These are phyloP conservation scores for Panellus pusillus DNA, from an alignment of 768 basidiomycete genomes.

Conservation along the genomic window DNA sequence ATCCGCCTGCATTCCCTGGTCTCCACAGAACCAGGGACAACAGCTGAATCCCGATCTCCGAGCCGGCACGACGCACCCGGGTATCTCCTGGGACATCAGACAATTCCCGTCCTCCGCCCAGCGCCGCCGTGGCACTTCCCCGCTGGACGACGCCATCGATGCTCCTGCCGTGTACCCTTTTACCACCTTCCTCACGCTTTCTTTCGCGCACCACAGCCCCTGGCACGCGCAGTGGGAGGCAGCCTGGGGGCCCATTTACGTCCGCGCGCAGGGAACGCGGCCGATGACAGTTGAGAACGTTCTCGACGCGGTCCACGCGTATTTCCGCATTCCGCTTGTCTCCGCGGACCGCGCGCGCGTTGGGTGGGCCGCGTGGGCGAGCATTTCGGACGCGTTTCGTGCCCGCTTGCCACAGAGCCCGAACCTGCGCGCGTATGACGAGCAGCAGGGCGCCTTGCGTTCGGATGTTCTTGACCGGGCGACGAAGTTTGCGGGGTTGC, in stretches of 20 bases:
- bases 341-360: neutral
- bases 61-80: neutral
- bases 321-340: constrained; percentile 33
- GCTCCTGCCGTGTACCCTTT: constrained; percentile 1
- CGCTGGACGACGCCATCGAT: neutral
- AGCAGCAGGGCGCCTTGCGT: constrained; percentile 1
- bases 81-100: constrained; percentile 10
- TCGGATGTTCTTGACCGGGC: constrained; percentile 2
- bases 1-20: neutral
- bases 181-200: constrained; percentile 1
- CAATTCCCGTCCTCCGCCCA: constrained; percentile 6
- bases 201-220: constrained; percentile 2
- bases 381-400: constrained; percentile 1
- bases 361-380: neutral
- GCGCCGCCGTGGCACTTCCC: neutral
- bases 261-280: neutral
- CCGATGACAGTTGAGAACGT: constrained; percentile 31
- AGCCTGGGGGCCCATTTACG: constrained; percentile 9
- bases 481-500: constrained; percentile 5
- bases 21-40: neutral
- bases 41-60: constrained; percentile 9
- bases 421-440: constrained; percentile 5
- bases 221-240: neutral
- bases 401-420: neutral
- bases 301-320: constrained; percentile 34